A percentile compares a stretch with the other conserved stretches of the same genome.
Conservation (phyloP, 345 rosid genomes). For the Aethionema arabicum region DNA sequence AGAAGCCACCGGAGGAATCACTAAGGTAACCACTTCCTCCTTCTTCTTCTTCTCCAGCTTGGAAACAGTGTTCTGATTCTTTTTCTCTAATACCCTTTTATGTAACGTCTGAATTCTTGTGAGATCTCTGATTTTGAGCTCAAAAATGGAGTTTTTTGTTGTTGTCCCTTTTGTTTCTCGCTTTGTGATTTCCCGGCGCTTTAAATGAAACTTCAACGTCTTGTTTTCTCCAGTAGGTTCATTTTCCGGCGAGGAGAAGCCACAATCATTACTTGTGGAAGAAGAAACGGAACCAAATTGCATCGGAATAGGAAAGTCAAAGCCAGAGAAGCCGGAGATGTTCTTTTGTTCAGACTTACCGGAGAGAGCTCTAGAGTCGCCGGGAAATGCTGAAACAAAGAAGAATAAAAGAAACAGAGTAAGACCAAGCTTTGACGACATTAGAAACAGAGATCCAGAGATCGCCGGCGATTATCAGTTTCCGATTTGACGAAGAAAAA, state of each 20-base stretch:
- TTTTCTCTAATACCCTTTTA: constrained; percentile 61
- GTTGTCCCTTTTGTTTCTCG: constrained; percentile 33
- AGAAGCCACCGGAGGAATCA: constrained; percentile 32
- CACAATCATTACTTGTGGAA: constrained; percentile 55
- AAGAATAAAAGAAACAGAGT: constrained; percentile 39
- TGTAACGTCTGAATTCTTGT: constrained; percentile 71
- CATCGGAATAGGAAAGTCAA: constrained; percentile 62
- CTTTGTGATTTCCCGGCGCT: constrained; percentile 42
- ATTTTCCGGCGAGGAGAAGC: constrained; percentile 41
- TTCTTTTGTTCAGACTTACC: constrained; percentile 45
- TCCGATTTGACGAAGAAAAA: constrained; percentile 1
- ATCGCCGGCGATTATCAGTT: constrained; percentile 11
- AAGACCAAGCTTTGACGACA: constrained; percentile 47
- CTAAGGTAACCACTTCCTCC: constrained; percentile 20
- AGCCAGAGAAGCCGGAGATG: constrained; percentile 55
- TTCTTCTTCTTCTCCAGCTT: constrained; percentile 33
- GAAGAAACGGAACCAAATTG: constrained; percentile 74
- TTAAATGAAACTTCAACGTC: constrained; percentile 64
- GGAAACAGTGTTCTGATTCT: constrained; percentile 65
- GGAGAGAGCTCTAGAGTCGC: constrained; percentile 38
- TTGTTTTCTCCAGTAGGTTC: constrained; percentile 33
- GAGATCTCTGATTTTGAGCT: constrained; percentile 56
- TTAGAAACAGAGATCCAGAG: constrained; percentile 25
- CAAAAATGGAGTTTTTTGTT: constrained; percentile 45
- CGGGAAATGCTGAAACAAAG: constrained; percentile 39